A percentile compares a stretch with the other conserved stretches of the same genome.
These are phyloP conservation scores for Polyrhizophydium stewartii DNA, from an alignment of 371 early-diverging fungal genomes.

Conservation along the genomic window DNA sequence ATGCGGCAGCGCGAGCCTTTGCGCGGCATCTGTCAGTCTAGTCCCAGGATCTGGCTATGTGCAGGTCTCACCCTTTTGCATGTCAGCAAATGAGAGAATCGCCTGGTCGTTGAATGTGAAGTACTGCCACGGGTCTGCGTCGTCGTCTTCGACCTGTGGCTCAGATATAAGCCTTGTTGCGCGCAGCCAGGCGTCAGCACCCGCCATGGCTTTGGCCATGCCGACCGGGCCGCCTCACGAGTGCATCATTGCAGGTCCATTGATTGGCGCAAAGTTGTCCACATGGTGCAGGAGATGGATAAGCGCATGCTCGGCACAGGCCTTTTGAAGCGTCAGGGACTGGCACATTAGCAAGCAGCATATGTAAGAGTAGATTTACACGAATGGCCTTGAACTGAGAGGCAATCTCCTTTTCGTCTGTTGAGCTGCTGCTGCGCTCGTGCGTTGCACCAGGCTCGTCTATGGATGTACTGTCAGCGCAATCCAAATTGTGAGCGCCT, in stretches of 20 bases:
- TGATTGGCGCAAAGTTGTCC: constrained; percentile 36
- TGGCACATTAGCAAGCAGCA: too few relatives aligned
- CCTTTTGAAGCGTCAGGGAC: constrained; percentile 24
- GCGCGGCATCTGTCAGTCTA: background rate
- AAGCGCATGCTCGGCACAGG: constrained; percentile 50
- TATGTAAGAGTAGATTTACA: background rate
- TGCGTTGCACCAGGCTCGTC: too few relatives aligned
- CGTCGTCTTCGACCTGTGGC: constrained; percentile 7
- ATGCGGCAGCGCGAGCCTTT: constrained; percentile 45
- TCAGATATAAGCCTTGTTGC: constrained; percentile 1
- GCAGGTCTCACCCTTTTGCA: constrained; percentile 30
- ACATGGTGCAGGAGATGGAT: constrained; percentile 44
- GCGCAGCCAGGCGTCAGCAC: background rate
- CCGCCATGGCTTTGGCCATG: background rate
- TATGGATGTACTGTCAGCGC: too few relatives aligned
- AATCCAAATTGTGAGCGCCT: too few relatives aligned
- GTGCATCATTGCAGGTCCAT: constrained; percentile 32
- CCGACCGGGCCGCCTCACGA: constrained; percentile 5
- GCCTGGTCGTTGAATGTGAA: constrained; percentile 60
- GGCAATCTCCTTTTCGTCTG: background rate
- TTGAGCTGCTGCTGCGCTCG: too few relatives aligned
- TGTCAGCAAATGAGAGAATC: constrained; percentile 56
- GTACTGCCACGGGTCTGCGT: constrained; percentile 47
- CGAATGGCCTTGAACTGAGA: background rate
- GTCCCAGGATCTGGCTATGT: background rate